phyloP scores from a whole-genome alignment of 768 basidiomycete species.

The Suillus bovinus region DNA sequence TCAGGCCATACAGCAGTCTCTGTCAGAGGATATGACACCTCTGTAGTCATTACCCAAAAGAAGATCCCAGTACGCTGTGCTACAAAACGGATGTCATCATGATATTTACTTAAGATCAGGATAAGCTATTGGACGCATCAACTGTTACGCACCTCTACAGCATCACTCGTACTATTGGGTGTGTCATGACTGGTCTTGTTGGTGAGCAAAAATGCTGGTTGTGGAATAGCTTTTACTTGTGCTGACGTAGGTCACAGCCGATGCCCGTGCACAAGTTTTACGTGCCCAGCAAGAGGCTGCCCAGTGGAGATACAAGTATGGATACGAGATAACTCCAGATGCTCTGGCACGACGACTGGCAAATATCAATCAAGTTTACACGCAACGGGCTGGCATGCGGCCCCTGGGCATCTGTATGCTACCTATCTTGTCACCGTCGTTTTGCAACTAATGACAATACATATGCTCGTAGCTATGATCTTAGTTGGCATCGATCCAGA shows the following conservation, averaged over 20 bases:
- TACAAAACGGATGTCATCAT: conserved; percentile 2
- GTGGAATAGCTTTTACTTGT: not conserved
- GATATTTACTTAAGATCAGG: conserved; percentile 47
- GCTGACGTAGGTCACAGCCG: conserved; percentile 52
- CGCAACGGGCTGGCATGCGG: conserved; percentile 95
- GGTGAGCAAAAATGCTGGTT: conserved; percentile 48
- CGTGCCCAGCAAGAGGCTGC: conserved; percentile 89
- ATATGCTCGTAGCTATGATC: conserved; percentile 74
- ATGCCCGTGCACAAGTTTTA: conserved; percentile 86
- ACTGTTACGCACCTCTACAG: conserved; percentile 96
- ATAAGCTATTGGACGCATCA: conserved; percentile 93
- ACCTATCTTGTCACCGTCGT: not conserved
- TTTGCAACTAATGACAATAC: conserved; percentile 3
- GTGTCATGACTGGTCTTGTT: conserved; percentile 96
- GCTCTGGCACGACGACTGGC: conserved; percentile 92
- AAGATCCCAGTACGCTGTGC: conserved; percentile 84
- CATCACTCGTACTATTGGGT: conserved; percentile 95
- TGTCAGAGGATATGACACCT: conserved; percentile 91
- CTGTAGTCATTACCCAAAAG: conserved; percentile 96
- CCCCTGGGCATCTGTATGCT: conserved; percentile 90
- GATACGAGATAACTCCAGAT: conserved; percentile 97
- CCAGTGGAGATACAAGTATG: conserved; percentile 93
- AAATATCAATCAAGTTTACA: conserved; percentile 99
- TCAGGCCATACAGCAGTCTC: conserved; percentile 94
- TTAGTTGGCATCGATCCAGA: conserved; percentile 91